These are phyloP conservation scores for Geranium rotundifolium DNA, from an alignment of 345 rosid genomes.

Conservation along the genomic window DNA sequence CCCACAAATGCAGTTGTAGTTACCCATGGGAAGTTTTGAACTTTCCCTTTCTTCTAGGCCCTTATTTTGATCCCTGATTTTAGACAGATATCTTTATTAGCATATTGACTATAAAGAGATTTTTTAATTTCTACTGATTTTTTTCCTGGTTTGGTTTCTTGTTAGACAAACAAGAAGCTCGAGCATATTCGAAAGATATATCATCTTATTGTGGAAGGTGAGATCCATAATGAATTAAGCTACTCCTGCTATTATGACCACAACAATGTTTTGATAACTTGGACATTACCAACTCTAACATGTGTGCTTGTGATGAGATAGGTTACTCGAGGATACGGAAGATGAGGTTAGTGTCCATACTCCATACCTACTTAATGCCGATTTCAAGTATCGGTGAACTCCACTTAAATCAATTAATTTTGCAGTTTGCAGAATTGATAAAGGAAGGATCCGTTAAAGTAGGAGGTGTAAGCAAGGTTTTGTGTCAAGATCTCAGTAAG, in stretches of 20 bases:
- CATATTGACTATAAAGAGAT: too few relatives aligned
- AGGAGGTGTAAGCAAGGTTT: constrained; percentile 63
- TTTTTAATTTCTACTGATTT: too few relatives aligned
- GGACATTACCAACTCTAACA: constrained; percentile 3
- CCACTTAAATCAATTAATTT: constrained; percentile 4
- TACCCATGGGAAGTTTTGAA: too few relatives aligned
- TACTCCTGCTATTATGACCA: constrained; percentile 1
- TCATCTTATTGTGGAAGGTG: constrained; percentile 95
- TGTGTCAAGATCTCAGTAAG: constrained; percentile 71
- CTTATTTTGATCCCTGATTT: too few relatives aligned
- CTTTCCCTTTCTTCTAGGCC: too few relatives aligned
- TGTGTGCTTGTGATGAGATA: constrained; percentile 16
- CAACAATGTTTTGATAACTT: not conserved
- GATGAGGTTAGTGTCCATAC: constrained; percentile 51
- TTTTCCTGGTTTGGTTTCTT: constrained; percentile 11
- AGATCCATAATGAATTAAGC: constrained; percentile 14
- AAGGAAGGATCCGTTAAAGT: constrained; percentile 60
- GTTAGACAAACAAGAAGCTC: constrained; percentile 86
- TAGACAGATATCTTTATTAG: too few relatives aligned
- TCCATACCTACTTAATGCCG: not conserved
- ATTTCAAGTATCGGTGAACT: not conserved
- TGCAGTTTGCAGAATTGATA: constrained; percentile 61
- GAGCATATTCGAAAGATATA: constrained; percentile 70
- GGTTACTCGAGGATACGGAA: constrained; percentile 89
- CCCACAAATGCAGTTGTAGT: too few relatives aligned